Base-by-base conservation (phyloP, 805 yeast genomes). In the Candida anglica region DNA sequence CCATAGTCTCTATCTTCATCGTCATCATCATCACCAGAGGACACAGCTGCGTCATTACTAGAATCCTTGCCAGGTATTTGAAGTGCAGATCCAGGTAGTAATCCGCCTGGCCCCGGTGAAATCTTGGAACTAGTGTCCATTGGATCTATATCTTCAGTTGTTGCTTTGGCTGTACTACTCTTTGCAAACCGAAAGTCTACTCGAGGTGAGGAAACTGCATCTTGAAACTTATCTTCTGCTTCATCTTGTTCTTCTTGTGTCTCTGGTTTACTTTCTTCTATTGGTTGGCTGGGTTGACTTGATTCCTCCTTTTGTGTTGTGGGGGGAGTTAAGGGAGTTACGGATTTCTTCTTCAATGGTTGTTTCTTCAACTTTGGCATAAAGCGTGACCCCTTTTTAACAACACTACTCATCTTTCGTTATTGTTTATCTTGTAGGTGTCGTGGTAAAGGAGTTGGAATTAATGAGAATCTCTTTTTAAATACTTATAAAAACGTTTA, bases 341-440 rank as follows among this genome's bases (percentile, higher is more conserved):
- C 33, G 15, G 37, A n/a, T 22, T 42, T 45, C 30, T 47, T 52
- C 38, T 53, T 47, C 13, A 48, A 39, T 7, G 43, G 40, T 25
- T 55, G 46, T 43, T 52, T 55, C 44, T 52, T 56, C 24, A 61
- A 42, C 41, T 79, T 80, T 2, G 88, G 88, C n/a, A 72, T 66
- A 56, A 82, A 82, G 36, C 82, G 75, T 9, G 82, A 71, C 17
- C 79, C 73, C 51, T 58, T 58, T 57, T 65, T 66, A 32, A 68
- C 66, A 16, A 71, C 55, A 58, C 72, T 63, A 57, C 74, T 69
- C 75, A 69, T 69, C 30, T 21, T 32, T 13, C 13, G 8, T 18
- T 19, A 5, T 13, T 24, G 15, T 5, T n/a, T n/a, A n/a, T n/a
- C n/a, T n/a, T n/a, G n/a, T n/a, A n/a, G n/a, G n/a, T n/a, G n/a